Evolutionary conservation across 805 yeast genomes (phyloP), one percentile per base, ranked within the genome.

Genomic region (Komagataella pastoris): DNA sequence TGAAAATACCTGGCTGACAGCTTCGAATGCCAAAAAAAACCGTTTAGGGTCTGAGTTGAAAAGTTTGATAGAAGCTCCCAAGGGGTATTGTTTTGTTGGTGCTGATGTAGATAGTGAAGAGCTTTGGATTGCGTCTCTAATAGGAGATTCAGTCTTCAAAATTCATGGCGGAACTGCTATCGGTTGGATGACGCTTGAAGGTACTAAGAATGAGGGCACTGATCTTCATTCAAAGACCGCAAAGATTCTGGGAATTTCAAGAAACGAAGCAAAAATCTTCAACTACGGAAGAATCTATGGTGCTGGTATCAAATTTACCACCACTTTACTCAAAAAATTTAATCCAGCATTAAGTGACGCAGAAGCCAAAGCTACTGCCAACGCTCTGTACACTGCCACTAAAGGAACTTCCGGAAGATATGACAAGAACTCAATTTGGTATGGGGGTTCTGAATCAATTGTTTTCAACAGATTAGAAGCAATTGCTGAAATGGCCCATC

Each of bases 61-160:
- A 65, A 80, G 97, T 0, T 79, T 88, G 71, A 73, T 93, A 3
- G 70, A 75, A 53, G 97, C 97, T 0, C 99, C 99, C 0, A 67
- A 74, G 2, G 97, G 97, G 0, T 93, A 90, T 63, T 77, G 79
- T 44, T 86, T 93, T 68, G 96, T 93, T 7, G 99, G 99, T 7
- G 99, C 99, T 0, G 99, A 93, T 71, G 99, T 93, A 7, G 99
- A 93, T 65, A 88, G 97, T 44, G 99, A 93, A 62, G 99, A 93
- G 62, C 72, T 93, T 47, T 93, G 99, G 99, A 93, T 93, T 57
- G 99, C 99, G 0, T 85, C 97, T 17, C 69, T 95, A 21, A 82
- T 91, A 36, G 97, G 99, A 3, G 99, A 93, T 63, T 83, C 98
- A 0, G 79, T 83, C 50, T 88, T 91, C 66, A 79, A 83, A 40